Conservation (phyloP, 371 early-diverging fungal genomes). For the Batkoa obscura region DNA sequence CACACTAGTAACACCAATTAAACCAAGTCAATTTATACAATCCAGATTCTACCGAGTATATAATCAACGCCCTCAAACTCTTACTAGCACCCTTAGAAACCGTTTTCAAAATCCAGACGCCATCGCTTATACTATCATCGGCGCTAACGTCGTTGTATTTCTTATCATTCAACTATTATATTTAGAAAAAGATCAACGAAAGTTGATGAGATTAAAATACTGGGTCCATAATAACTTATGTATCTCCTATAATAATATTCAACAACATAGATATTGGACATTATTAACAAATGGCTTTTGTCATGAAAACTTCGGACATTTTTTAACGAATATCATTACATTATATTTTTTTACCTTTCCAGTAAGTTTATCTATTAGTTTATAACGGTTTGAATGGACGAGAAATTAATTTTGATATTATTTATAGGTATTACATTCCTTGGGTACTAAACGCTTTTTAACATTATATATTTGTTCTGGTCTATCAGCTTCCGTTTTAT, state of each 20-base stretch:
- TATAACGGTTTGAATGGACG: too few relatives aligned
- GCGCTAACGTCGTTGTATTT: background rate
- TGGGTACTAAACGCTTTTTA: background rate
- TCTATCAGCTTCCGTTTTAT: background rate
- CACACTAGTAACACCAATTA: too few relatives aligned
- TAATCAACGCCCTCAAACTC: too few relatives aligned
- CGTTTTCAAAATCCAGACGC: background rate
- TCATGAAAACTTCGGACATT: background rate
- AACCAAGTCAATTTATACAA: too few relatives aligned
- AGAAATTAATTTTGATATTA: background rate
- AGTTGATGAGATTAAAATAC: background rate
- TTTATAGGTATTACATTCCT: background rate
- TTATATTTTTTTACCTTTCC: background rate
- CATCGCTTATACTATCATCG: background rate
- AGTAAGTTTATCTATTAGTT: background rate
- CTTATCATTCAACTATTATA: background rate
- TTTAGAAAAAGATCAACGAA: background rate
- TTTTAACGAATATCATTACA: background rate
- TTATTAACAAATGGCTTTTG: background rate
- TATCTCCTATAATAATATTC: background rate
- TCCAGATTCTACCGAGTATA: too few relatives aligned
- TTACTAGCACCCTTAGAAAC: too few relatives aligned
- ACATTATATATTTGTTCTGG: background rate
- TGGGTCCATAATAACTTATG: background rate
- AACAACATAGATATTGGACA: background rate